Evolutionary conservation across 2,329 filamentous ascomycete species (phyloP).

Genomic region (Celoporthe dispersa): DNA sequence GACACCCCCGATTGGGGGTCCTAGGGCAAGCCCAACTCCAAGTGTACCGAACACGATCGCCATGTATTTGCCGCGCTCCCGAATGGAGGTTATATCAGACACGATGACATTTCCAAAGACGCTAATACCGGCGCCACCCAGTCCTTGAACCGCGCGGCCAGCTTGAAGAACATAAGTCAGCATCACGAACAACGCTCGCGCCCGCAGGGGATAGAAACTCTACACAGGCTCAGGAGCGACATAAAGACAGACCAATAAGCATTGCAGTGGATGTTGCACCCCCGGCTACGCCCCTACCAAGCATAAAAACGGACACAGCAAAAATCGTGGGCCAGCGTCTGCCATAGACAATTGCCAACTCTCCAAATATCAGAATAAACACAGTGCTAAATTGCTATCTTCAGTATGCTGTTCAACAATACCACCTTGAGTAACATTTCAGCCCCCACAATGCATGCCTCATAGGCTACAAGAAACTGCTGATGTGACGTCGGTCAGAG

Average conservation of each 20-base stretch:
- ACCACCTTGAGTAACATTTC: no score
- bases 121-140: slow-evolving; percentile 2
- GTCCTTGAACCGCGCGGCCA: slow-evolving; percentile 7
- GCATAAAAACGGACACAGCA: slow-evolving; percentile 45
- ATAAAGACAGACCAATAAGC: slow-evolving; percentile 43
- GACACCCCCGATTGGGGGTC: slow-evolving; percentile 4
- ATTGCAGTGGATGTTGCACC: slow-evolving; percentile 42
- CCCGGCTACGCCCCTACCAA: slow-evolving; percentile 50
- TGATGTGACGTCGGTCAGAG: no score
- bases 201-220: no score
- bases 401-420: neutral
- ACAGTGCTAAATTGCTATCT: neutral
- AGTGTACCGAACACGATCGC: neutral
- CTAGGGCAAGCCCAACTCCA: slow-evolving; percentile 8
- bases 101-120: slow-evolving; percentile 10
- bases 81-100: slow-evolving; percentile 7
- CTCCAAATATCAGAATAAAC: slow-evolving; percentile 46
- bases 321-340: slow-evolving; percentile 42
- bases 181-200: neutral
- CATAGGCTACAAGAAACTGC: no score
- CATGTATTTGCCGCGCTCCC: slow-evolving; percentile 14
- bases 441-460: no score
- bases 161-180: neutral
- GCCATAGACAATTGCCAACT: slow-evolving; percentile 50
- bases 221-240: no score